Conservation (phyloP, 1,284 basidiomycete genomes). For the Peniophora sp. region DNA sequence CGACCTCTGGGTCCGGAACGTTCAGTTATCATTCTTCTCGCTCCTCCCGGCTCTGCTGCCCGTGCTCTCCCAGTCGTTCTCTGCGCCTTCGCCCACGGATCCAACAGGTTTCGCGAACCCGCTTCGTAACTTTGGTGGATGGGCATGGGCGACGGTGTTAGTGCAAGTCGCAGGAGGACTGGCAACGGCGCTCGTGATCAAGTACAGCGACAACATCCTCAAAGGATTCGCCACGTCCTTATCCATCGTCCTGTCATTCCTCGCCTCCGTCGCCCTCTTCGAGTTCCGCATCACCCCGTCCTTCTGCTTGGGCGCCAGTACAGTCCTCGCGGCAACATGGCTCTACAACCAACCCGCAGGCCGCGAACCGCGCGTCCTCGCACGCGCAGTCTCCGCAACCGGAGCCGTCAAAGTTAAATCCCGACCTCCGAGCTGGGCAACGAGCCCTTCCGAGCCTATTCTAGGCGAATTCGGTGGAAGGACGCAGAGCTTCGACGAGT, state of each 20-base stretch:
- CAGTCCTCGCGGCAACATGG: slow-evolving; percentile 85
- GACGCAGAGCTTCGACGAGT: slow-evolving; percentile 36
- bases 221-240: slow-evolving; percentile 95
- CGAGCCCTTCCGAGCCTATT: slow-evolving; percentile 46
- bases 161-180: slow-evolving; percentile 92
- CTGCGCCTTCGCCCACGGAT: slow-evolving; percentile 18
- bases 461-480: slow-evolving; percentile 49
- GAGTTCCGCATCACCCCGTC: slow-evolving; percentile 80
- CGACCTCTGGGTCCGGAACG: slow-evolving; percentile 75
- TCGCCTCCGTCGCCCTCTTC: slow-evolving; percentile 87
- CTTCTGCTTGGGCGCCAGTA: slow-evolving; percentile 79
- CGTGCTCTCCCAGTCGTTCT: slow-evolving; percentile 45
- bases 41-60: slow-evolving; percentile 69
- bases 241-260: slow-evolving; percentile 89
- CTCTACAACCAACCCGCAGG: slow-evolving; percentile 71
- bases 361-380: slow-evolving; percentile 33
- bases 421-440: slow-evolving; percentile 40
- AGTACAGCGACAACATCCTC: slow-evolving; percentile 85
- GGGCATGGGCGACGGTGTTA: slow-evolving; percentile 90
- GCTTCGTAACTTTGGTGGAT: slow-evolving; percentile 77
- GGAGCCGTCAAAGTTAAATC: slow-evolving; percentile 23
- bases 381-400: slow-evolving; percentile 15
- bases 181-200: slow-evolving; percentile 84
- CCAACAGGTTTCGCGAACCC: slow-evolving; percentile 38
- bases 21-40: slow-evolving; percentile 73